A percentile compares a stretch with the other conserved stretches of the same genome.
Conservation (phyloP, 2,329 filamentous ascomycete genomes). For the Drechmeria coniospora region DNA sequence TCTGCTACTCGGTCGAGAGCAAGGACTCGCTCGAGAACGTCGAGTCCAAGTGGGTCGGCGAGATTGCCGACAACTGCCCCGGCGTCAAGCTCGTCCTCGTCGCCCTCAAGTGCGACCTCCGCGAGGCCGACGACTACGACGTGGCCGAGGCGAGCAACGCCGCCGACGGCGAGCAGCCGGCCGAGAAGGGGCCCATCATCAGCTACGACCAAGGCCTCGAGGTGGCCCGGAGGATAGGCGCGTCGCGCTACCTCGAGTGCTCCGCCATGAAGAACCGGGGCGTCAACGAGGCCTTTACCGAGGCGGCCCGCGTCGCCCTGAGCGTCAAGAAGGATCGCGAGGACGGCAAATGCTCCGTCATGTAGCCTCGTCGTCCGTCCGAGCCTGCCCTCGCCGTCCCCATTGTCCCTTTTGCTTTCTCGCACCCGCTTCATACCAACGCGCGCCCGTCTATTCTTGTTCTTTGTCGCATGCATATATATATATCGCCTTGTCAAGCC, state of each 20-base stretch:
- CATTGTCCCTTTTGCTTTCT: too few relatives aligned
- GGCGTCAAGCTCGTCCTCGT: conserved; percentile 90
- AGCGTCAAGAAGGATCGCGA: conserved; percentile 52
- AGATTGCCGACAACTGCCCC: conserved; percentile 95
- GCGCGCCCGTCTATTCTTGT: too few relatives aligned
- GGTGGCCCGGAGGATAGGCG: conserved; percentile 81
- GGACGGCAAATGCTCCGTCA: conserved; percentile 43
- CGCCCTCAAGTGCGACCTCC: conserved; percentile 89
- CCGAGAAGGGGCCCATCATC: conserved; percentile 59
- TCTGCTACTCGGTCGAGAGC: conserved; percentile 96
- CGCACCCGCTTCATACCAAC: too few relatives aligned
- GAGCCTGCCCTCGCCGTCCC: too few relatives aligned
- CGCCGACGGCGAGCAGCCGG: conserved; percentile 21
- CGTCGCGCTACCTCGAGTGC: conserved; percentile 91
- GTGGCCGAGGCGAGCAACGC: conserved; percentile 42
- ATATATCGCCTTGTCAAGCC: too few relatives aligned
- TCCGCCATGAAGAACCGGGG: conserved; percentile 96
- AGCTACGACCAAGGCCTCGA: conserved; percentile 84
- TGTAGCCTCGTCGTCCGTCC: conserved; percentile 29
- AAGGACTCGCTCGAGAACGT: conserved; percentile 96
- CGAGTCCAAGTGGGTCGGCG: conserved; percentile 94
- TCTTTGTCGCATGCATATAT: too few relatives aligned
- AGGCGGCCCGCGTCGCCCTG: conserved; percentile 86
- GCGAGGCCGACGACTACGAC: conserved; percentile 62
- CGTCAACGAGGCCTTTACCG: conserved; percentile 96